Evolutionary conservation across 2,329 filamentous ascomycete genomes (phyloP).

Genomic region (Monilinia polystroma): DNA sequence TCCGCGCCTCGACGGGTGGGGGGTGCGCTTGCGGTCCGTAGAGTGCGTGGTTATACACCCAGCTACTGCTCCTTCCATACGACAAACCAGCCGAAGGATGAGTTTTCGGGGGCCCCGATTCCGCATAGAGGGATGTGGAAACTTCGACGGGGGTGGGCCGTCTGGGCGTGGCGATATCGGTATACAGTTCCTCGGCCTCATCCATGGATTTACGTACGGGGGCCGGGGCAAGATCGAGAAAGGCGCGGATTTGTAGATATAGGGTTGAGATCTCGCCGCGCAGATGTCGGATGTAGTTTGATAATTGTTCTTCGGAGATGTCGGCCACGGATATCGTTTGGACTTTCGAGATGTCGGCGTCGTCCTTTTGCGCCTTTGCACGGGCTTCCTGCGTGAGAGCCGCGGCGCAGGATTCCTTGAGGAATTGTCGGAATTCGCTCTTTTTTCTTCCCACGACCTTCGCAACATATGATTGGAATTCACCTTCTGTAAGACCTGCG

Average conservation of each 20-base stretch:
- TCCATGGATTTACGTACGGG: constrained; percentile 15
- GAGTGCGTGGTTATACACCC: constrained; percentile 58
- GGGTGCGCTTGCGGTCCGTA: constrained; percentile 56
- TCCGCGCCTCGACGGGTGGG: constrained; percentile 56
- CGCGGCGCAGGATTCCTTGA: constrained; percentile 51
- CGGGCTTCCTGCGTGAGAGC: constrained; percentile 43
- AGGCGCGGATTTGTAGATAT: constrained; percentile 56
- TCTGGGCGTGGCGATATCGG: neutral
- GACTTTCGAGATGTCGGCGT: constrained; percentile 26
- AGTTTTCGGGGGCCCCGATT: constrained; percentile 55
- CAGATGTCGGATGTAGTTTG: constrained; percentile 52
- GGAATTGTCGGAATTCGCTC: constrained; percentile 53
- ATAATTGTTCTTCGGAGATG: constrained; percentile 53
- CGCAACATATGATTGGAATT: constrained; percentile 56
- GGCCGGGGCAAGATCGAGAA: constrained; percentile 54
- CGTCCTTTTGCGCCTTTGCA: constrained; percentile 25
- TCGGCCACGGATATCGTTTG: constrained; percentile 41
- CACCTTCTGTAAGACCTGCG: constrained; percentile 59
- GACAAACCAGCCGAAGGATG: constrained; percentile 65
- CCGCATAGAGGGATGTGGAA: constrained; percentile 45
- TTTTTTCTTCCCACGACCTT: constrained; percentile 55
- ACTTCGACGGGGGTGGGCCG: neutral
- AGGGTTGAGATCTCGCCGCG: constrained; percentile 53
- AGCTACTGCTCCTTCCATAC: constrained; percentile 55
- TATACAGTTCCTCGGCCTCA: neutral